These are phyloP conservation scores for Cystobasidium slooffiae DNA, from an alignment of 1,284 basidiomycete species.

Conservation along the genomic window DNA sequence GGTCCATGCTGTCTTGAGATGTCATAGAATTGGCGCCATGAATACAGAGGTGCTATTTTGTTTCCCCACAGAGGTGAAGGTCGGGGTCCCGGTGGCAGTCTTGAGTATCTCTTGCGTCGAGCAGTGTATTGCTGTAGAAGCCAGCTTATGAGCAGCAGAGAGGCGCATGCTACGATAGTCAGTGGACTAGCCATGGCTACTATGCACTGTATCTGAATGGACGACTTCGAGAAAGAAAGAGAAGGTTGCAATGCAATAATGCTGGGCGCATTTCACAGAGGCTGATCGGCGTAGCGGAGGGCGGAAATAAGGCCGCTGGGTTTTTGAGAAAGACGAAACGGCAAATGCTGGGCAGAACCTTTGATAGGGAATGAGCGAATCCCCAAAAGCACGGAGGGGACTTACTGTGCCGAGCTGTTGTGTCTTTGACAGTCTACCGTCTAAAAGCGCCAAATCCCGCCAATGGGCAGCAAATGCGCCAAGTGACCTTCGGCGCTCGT, in stretches of 20 bases:
- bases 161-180: slow-evolving; percentile 3
- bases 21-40: slow-evolving; percentile 40
- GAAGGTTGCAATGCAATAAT: not conserved
- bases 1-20: slow-evolving; percentile 38
- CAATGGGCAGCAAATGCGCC: no score
- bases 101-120: slow-evolving; percentile 21
- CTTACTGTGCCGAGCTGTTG: no score
- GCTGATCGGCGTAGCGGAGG: no score
- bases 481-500: no score
- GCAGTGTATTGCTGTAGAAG: slow-evolving; percentile 6
- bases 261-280: no score
- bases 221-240: not conserved
- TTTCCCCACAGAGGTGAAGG: slow-evolving; percentile 38
- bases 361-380: no score
- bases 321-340: no score
- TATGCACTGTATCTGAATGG: not conserved
- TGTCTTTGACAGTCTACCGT: no score
- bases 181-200: not conserved
- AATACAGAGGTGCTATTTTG: slow-evolving; percentile 40
- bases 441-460: no score
- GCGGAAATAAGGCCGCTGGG: no score
- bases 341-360: no score
- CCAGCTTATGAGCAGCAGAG: slow-evolving; percentile 9
- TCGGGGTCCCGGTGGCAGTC: slow-evolving; percentile 35
- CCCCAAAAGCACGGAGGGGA: no score